Evolutionary conservation across 345 rosid genomes (phyloP), one percentile per base, ranked within the genome.

Genomic region (Gossypium herbaceum): DNA sequence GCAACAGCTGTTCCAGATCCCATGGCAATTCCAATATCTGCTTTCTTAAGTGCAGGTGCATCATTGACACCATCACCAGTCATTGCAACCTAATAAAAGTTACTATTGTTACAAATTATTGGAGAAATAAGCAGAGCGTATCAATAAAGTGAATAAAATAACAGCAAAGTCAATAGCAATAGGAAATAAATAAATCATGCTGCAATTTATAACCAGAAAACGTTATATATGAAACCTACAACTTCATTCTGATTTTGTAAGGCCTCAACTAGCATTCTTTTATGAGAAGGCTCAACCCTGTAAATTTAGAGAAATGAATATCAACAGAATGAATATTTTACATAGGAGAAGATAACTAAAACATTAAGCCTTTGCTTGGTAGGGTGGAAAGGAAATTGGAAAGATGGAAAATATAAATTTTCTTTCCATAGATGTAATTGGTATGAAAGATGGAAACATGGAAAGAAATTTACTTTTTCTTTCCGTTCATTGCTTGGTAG

Each of bases 1-100:
- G 99, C 99, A 82, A 93, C 99, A 61, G 98, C 97, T 79, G 98
- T 95, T 83, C 98, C 99, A 81, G 99, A 95, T 81, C 99, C 99
- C 98, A 95, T 95, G 60, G 99, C 99, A 82, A 95, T 87, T 77
- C 99, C 99, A 75, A 95, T 95, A 81, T 95, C 89, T 74, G 99
- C 98, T 86, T 93, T 95, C 88, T 90, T 95, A 47, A 95, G 76
- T 8, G 99, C 99, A 82, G 99, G 98, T 75, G 98, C 99, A 88
- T 95, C 99, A 85, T 95, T 95, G 68, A 95, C 99, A 66, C 99
- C 99, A 80, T 95, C 99, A 74, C 99, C 99, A 75, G 99, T 95
- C 99, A 95, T 93, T 78, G 99, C 99, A 81, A 95, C 99, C 99
- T 95, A 80, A 65, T 47, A 82, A 56, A 74, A 60, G 68, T 48